Evolutionary conservation across 73 alveolate species (phyloP), one percentile per base, ranked within the genome.

Genomic region (Uronychia setigera): DNA sequence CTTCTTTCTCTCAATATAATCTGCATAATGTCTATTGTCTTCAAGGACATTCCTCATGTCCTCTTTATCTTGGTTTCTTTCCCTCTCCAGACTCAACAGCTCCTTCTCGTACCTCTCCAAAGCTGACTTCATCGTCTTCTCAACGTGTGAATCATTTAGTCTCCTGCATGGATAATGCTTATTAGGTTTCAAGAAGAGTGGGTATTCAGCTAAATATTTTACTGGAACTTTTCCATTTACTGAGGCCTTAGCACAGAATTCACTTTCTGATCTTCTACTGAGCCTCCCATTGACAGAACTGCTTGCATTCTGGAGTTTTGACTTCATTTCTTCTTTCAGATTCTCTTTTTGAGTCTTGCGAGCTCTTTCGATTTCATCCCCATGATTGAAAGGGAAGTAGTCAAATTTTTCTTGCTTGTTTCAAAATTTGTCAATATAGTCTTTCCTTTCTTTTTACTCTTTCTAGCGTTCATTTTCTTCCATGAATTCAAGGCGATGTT

Each of bases 311-410:
- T 67, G 5, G 29, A 86, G 78, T 30, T 86, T n/a, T 11, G 25
- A 11, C 76, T 60, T 1, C 60, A 86, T 27, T 31, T 78, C 94
- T n/a, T 58, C 83, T 27, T 46, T 67, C 32, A 31, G 29, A 13
- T 75, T 76, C 1, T 35, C 89, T 88, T 88, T 59, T 29, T 67
- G 60, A 19, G 19, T n/a, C 34, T 34, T 29, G 74, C 86, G 34
- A 1, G 67, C 26, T 57, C 83, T 29, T 58, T 90, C 92, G 1
- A 90, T 80, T 74, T 83, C 57, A 26, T 90, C 95, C n/a, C 95
- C 95, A 85, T 90, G 92, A 26, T 91, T 90, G 67, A 35, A 90
- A 0, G 95, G 95, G 57, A 90, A 90, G 77, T 83, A 90, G 31
- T 85, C 74, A 75, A 58, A 82, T 31, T 33, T 35, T 26, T 74